Evolutionary conservation across 805 yeast genomes (phyloP), one percentile per base, ranked within the genome.

Genomic region (Kodamaea kaohsiungensis): DNA sequence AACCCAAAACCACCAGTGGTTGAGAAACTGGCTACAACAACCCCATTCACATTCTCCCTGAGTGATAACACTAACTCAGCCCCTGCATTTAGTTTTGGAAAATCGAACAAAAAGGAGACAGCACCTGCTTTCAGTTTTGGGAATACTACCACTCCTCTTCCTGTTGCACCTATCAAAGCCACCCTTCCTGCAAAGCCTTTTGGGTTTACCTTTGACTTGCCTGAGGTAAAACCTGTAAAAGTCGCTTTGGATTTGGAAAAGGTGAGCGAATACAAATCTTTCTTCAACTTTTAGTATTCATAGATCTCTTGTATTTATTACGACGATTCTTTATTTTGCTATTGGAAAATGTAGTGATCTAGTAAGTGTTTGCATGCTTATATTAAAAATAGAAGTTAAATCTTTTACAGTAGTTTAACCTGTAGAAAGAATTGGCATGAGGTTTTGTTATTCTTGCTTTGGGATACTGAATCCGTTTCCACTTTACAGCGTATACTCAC

Each of bases 241-340:
- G 70, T 61, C 15, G 46, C 38, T 3, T 53, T 72, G 42, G 67
- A 72, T 50, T 55, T 56, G n/a, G 53, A 53, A 4, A 62, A 66
- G 58, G 74, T 72, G 9, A 62, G 62, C 27, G 56, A 61, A 46
- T 69, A 62, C 56, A 68, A 66, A 52, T 43, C 56, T 7, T 50
- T 66, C 48, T 73, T 69, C 55, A 63, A 61, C 37, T 71, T 72
- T 57, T 65, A 57, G 53, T 8, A 12, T 17, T 39, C 10, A 17
- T 16, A 37, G 40, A 37, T n/a, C 40, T 37, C 7, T 37, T 30
- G 35, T 30, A 30, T 30, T 30, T 30, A 30, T 5, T 30, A 30
- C 35, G 35, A 5, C 8, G 35, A 30, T 30, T 3, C 16, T 13
- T n/a, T 37, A n/a, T 13, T 3, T 37, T n/a, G 16, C 7, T 13